Base-by-base conservation (phyloP, 2,329 filamentous ascomycete genomes). In the Cercospora zeae-maydis region DNA sequence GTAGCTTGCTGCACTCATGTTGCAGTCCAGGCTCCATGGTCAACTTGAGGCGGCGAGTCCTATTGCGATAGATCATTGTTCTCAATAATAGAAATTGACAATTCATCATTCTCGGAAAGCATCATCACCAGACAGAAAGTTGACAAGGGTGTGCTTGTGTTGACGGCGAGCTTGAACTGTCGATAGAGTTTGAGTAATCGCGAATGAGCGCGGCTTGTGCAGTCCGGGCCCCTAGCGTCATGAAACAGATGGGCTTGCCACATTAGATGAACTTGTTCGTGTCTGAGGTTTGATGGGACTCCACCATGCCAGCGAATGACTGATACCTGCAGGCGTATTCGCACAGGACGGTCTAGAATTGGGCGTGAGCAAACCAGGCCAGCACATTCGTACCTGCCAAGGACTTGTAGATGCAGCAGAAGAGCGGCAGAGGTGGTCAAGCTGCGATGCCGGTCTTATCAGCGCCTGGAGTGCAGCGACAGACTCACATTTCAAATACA, bases 141-240 rank as follows among this genome's bases (percentile, higher is more conserved):
- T 45, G 33, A 11, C 57, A 52, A 30, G 57, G 57, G 36, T 59
- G 19, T 59, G 57, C 57, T 39, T 52, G 57, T 34, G 24, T 19
- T 9, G 57, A 24, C 34, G 14, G 13, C 14, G 33, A 27, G 57
- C 45, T 42, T 21, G 57, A 59, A 19, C 24, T 54, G 47, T 16
- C 30, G 27, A 49, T 49, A 61, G 59, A 33, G 31, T 63, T 53
- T 9, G 13, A 19, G 19, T 49, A 11, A 49, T 49, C 24, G 14
- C 42, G 42, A 27, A 49, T 49, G 42, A 27, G 42, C 21, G 21
- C 14, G 24, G 11, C 14, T 49, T 19, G 24, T 21, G 13, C 11
- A 49, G 24, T 49, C 42, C 27, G 21, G 42, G 21, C 24, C 42
- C 21, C 19, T 21, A 13, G 14, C 13, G 14, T 49, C 2, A n/a